A percentile compares a stretch with the other conserved stretches of the same genome.
Conservation (phyloP, 202 grass and related monocot genomes). For the Miscanthus sacchariflorus region DNA sequence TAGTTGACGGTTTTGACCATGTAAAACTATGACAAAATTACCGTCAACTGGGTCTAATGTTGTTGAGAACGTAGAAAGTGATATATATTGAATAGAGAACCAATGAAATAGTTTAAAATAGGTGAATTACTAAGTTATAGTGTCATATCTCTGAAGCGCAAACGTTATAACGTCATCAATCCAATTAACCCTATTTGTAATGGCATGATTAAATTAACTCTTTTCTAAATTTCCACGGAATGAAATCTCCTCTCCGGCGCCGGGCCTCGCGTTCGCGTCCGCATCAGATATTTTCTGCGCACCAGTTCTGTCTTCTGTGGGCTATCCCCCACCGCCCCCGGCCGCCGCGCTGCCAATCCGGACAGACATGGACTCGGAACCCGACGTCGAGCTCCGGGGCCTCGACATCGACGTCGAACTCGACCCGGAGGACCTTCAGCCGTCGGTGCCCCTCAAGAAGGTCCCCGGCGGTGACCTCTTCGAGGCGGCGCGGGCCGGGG, state of each 20-base stretch:
- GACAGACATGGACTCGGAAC: conserved; percentile 17
- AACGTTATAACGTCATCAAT: no score
- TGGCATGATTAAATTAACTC: no score
- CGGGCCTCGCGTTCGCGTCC: background rate
- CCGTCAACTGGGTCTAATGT: no score
- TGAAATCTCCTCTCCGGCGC: background rate
- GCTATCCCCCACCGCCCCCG: conserved; percentile 7
- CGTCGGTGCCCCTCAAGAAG: conserved; percentile 78
- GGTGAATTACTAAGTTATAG: no score
- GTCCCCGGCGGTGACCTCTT: conserved; percentile 89
- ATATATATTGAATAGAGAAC: no score
- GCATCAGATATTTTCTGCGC: conserved; percentile 28
- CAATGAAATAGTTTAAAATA: no score
- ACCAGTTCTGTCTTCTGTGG: background rate
- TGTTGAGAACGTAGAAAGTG: no score
- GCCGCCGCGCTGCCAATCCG: background rate
- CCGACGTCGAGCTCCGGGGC: conserved; percentile 56
- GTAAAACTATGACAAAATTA: no score
- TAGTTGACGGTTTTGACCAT: no score
- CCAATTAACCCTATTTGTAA: no score
- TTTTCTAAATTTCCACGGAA: background rate
- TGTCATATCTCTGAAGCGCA: no score
- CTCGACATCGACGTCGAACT: conserved; percentile 76
- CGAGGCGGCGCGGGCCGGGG: conserved; percentile 92
- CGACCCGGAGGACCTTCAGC: conserved; percentile 78